Conservation (phyloP, 495 filamentous ascomycete species). For the Annulohypoxylon moriforme region DNA sequence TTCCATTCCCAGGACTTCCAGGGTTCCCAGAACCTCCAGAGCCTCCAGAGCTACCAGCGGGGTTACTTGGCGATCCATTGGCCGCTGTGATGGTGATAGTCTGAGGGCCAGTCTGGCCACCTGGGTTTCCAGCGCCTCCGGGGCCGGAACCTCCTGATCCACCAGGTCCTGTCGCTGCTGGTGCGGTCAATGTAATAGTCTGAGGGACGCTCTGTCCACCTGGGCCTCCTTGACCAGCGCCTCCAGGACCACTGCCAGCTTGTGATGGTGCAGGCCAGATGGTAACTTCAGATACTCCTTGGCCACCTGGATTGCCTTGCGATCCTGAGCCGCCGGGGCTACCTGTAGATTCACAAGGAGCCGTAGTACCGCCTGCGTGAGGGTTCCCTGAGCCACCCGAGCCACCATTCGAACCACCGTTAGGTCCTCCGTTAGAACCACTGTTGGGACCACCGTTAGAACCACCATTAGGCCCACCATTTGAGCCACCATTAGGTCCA, state of each 20-base stretch:
- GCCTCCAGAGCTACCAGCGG: conserved; percentile 17
- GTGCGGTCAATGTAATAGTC: conserved; percentile 40
- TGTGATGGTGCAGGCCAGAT: conserved; percentile 32
- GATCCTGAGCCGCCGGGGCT: conserved; percentile 25
- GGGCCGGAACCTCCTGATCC: conserved; percentile 15
- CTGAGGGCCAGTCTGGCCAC: conserved; percentile 12
- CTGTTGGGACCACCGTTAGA: conserved; percentile 19
- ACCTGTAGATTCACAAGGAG: conserved; percentile 37
- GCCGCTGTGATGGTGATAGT: conserved; percentile 37
- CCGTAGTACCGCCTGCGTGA: conserved; percentile 14
- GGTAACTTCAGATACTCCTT: conserved; percentile 36
- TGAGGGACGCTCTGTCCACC: conserved; percentile 33
- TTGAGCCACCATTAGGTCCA: conserved; percentile 26
- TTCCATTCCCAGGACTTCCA: neutral
- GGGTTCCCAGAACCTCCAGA: conserved; percentile 1
- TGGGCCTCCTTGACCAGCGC: conserved; percentile 21
- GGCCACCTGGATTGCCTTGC: conserved; percentile 30
- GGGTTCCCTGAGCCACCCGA: conserved; percentile 25
- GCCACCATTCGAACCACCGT: conserved; percentile 23
- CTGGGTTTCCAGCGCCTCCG: conserved; percentile 11
- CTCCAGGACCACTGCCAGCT: conserved; percentile 21
- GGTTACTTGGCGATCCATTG: conserved; percentile 18
- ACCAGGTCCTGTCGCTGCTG: neutral
- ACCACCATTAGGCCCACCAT: conserved; percentile 20
- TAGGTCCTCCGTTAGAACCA: conserved; percentile 22